Percentiles rank a stretch among this genome's conserved stretches.
Conservation (phyloP, 192 early-diverging fungal species). For the Backusella circina region DNA sequence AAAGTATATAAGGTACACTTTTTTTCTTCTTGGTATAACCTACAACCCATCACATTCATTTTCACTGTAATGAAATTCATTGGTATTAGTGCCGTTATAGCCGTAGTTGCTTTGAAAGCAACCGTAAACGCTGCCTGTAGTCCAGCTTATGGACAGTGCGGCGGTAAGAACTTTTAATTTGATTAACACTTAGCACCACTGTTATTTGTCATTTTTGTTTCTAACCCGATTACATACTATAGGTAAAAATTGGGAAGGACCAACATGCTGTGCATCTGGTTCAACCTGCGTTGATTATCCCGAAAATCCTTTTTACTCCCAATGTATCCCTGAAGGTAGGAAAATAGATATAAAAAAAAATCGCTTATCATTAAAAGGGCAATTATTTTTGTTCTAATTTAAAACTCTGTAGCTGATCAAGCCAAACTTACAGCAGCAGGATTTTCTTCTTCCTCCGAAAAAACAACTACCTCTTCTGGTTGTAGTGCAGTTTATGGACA, state of each 20-base stretch:
- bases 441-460: background rate
- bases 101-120: background rate
- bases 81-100: background rate
- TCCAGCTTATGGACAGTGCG: conserved; percentile 14
- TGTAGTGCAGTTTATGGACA: conserved; percentile 12
- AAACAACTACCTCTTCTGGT: background rate
- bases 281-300: conserved; percentile 6
- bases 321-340: conserved; percentile 11
- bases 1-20: background rate
- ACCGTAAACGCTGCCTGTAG: conserved; percentile 5
- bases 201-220: background rate
- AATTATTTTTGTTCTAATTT: no score
- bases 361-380: no score
- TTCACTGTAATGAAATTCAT: background rate
- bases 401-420: no score
- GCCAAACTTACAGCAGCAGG: no score
- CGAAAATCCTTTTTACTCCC: conserved; percentile 14
- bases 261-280: conserved; percentile 21
- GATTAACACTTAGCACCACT: no score
- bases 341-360: background rate
- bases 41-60: background rate
- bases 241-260: conserved; percentile 14
- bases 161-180: background rate
- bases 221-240: background rate
- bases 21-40: background rate